Evolutionary conservation across 192 early-diverging fungal species (phyloP).

Genomic region (Dissophora globulifera): DNA sequence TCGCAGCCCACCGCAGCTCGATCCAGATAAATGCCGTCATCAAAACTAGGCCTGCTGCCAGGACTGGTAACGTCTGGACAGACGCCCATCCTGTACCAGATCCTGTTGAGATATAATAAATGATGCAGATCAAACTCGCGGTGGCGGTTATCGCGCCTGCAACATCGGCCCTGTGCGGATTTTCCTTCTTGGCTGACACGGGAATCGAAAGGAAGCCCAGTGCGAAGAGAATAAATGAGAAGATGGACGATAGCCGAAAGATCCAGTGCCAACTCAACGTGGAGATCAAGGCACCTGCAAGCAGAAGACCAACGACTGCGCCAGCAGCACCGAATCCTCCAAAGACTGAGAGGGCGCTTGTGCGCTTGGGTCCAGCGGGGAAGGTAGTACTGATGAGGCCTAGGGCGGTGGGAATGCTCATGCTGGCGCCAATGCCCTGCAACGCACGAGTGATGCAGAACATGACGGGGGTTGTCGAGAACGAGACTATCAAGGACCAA

Average conservation of each 20-base stretch:
- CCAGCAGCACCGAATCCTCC: conserved; percentile 48
- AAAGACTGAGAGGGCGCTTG: conserved; percentile 43
- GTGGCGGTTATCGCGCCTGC: conserved; percentile 42
- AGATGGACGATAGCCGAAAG: conserved; percentile 50
- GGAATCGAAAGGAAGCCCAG: conserved; percentile 35
- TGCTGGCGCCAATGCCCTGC: conserved; percentile 51
- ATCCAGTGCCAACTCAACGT: conserved; percentile 52
- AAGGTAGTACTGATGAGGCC: conserved; percentile 45
- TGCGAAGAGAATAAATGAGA: conserved; percentile 40
- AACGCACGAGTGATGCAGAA: conserved; percentile 51
- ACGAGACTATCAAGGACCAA: conserved; percentile 44
- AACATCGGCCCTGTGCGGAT: conserved; percentile 31
- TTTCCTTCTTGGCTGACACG: conserved; percentile 1
- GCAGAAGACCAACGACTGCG: conserved; percentile 39
- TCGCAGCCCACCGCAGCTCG: conserved; percentile 20
- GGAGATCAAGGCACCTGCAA: conserved; percentile 44
- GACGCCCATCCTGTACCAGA: conserved; percentile 39
- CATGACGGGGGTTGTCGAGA: conserved; percentile 40
- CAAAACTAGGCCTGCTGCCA: conserved; percentile 48
- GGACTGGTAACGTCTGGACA: conserved; percentile 39
- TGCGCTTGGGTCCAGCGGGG: conserved; percentile 39
- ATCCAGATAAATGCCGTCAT: conserved; percentile 52
- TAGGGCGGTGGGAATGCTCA: conserved; percentile 48
- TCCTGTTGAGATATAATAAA: conserved; percentile 50
- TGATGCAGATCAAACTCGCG: conserved; percentile 45